phyloP scores from a whole-genome alignment of 2,329 filamentous ascomycete species.

The Paraphoma sp. region DNA sequence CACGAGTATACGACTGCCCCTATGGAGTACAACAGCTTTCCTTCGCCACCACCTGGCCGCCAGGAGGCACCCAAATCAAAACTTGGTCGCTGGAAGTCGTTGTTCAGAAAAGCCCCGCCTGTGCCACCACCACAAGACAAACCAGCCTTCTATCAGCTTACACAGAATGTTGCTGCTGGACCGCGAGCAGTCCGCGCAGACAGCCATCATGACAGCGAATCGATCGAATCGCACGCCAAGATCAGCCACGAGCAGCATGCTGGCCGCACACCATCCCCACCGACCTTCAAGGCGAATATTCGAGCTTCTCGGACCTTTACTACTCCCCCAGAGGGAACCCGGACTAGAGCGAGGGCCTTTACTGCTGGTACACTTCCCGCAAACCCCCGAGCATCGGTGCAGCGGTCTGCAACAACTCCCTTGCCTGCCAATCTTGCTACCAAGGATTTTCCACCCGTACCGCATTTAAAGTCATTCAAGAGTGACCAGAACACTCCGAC shows the following conservation, averaged over 20 bases:
- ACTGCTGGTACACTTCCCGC: conserved; percentile 23
- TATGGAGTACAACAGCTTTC: conserved; percentile 9
- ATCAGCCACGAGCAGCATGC: conserved; percentile 23
- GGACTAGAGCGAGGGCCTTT: conserved; percentile 24
- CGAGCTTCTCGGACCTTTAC: conserved; percentile 35
- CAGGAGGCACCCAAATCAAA: conserved; percentile 40
- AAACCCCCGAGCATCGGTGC: conserved; percentile 18
- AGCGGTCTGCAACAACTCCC: conserved; percentile 23
- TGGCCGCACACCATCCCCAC: conserved; percentile 28
- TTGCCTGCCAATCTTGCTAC: conserved; percentile 18
- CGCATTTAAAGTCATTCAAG: conserved; percentile 24
- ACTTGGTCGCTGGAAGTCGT: conserved; percentile 47
- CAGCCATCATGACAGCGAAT: conserved; percentile 41
- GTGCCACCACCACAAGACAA: conserved; percentile 29
- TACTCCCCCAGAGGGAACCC: conserved; percentile 10
- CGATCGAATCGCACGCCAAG: conserved; percentile 19
- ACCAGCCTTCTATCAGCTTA: conserved; percentile 45
- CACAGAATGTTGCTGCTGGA: conserved; percentile 25
- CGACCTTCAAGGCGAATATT: conserved; percentile 38
- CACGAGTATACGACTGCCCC: conserved; percentile 17
- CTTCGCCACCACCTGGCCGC: conserved; percentile 11
- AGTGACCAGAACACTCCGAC: conserved; percentile 12
- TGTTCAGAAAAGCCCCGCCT: conserved; percentile 43
- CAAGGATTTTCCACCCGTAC: conserved; percentile 15
- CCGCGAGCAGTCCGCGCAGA: conserved; percentile 31